phyloP scores from a whole-genome alignment of 805 yeast genomes.

The Hanseniaspora opuntiae region DNA sequence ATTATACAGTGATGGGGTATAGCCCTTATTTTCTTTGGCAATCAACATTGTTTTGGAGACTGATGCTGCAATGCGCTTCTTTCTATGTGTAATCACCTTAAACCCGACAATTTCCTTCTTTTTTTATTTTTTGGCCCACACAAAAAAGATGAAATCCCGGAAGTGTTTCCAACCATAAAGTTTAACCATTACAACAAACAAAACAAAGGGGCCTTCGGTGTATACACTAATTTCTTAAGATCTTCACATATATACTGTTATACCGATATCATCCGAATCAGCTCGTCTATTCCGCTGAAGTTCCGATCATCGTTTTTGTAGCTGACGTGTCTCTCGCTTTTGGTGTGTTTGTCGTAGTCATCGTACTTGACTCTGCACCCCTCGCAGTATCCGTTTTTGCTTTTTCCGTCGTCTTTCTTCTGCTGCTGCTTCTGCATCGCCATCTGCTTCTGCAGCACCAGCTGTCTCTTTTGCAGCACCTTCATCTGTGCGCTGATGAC shows the following conservation, averaged over 20 bases:
- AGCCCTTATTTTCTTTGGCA: too few species aligned
- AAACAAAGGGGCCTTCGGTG: too few species aligned
- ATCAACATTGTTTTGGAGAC: too few species aligned
- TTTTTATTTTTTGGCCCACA: too few species aligned
- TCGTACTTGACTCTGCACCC: conserved; percentile 80
- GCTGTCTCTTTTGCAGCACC: conserved; percentile 12
- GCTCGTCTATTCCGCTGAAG: conserved; percentile 62
- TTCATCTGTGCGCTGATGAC: conserved; percentile 16
- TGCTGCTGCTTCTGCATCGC: conserved; percentile 11
- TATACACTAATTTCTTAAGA: too few species aligned
- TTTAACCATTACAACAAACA: too few species aligned
- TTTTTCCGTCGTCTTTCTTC: conserved; percentile 24
- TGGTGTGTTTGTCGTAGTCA: conserved; percentile 62
- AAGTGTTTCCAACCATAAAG: too few species aligned
- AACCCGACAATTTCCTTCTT: too few species aligned
- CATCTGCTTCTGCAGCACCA: conserved; percentile 4
- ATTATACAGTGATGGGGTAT: too few species aligned
- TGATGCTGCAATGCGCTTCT: too few species aligned
- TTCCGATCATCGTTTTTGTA: conserved; percentile 64
- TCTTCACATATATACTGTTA: neutral
- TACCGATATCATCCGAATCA: conserved; percentile 29
- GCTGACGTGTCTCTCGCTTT: conserved; percentile 53
- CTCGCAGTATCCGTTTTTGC: conserved; percentile 65
- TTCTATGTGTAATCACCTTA: too few species aligned
- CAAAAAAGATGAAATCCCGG: too few species aligned